phyloP scores from a whole-genome alignment of 2,329 filamentous ascomycete genomes.

The Colletotrichum sp. region DNA sequence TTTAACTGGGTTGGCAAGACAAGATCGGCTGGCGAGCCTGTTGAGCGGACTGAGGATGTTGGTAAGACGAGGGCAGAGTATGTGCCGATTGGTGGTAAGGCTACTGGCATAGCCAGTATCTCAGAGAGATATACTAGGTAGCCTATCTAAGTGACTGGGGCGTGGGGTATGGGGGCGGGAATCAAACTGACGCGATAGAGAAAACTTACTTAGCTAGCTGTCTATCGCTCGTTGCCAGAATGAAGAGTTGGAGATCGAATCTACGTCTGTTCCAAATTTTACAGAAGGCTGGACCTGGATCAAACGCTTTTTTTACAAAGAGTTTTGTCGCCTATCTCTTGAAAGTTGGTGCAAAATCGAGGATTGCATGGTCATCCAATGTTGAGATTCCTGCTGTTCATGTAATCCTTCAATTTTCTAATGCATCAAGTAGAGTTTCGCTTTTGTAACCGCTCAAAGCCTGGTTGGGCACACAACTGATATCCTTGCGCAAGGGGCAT shows the following conservation, averaged over 20 bases:
- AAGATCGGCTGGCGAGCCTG: not conserved
- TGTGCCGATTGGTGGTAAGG: not conserved
- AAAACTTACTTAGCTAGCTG: not conserved
- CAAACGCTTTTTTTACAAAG: not conserved
- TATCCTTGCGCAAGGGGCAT: not conserved
- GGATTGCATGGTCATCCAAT: not conserved
- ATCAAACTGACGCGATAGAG: not conserved
- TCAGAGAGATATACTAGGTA: not conserved
- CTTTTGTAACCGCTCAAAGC: not conserved
- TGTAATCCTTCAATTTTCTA: not conserved
- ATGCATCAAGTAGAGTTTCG: not conserved
- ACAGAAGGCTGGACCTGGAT: not conserved
- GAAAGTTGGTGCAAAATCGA: accelerated
- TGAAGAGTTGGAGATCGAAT: not conserved
- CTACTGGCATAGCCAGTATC: not conserved
- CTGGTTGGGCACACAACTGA: not conserved
- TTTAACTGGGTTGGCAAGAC: not conserved
- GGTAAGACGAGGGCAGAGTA: not conserved
- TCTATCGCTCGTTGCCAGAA: not conserved
- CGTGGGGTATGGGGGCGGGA: not conserved
- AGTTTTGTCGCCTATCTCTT: not conserved
- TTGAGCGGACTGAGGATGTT: not conserved
- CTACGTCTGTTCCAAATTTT: not conserved
- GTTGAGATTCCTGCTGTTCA: not conserved
- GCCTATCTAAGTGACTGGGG: not conserved